These are phyloP conservation scores for Punctularia strigosozonata DNA, from an alignment of 768 basidiomycete genomes.

Conservation along the genomic window DNA sequence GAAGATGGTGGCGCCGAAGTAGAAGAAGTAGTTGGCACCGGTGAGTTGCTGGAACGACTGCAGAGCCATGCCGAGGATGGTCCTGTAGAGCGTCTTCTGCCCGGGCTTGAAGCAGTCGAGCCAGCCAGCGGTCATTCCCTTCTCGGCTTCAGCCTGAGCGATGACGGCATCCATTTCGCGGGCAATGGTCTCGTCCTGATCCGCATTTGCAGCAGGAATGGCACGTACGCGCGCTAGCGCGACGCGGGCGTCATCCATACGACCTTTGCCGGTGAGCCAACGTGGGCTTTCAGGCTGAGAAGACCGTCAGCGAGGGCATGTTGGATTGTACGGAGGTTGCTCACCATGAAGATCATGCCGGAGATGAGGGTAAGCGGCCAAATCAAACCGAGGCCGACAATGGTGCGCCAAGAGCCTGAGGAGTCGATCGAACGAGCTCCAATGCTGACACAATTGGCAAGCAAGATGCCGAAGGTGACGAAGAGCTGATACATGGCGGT, in stretches of 20 bases:
- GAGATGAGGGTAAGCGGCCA: slow-evolving; percentile 49
- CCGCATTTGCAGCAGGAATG: slow-evolving; percentile 1
- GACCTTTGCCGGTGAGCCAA: slow-evolving; percentile 36
- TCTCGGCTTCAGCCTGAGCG: slow-evolving; percentile 37
- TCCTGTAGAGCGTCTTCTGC: slow-evolving; percentile 53
- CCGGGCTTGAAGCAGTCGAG: slow-evolving; percentile 48
- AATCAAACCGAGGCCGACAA: slow-evolving; percentile 47
- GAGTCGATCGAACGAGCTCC: slow-evolving; percentile 40
- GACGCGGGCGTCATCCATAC: no score
- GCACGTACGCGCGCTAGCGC: no score
- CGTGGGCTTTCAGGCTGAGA: slow-evolving; percentile 9
- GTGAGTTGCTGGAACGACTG: slow-evolving; percentile 68
- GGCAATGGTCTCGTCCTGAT: background rate
- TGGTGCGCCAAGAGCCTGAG: slow-evolving; percentile 47
- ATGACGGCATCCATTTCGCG: slow-evolving; percentile 41
- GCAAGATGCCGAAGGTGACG: slow-evolving; percentile 60
- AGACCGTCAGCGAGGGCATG: background rate
- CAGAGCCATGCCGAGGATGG: slow-evolving; percentile 49
- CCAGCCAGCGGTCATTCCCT: slow-evolving; percentile 39
- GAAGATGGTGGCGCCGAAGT: slow-evolving; percentile 55
- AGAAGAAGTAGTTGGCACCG: slow-evolving; percentile 61
- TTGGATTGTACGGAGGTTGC: slow-evolving; percentile 30
- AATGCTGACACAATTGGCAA: slow-evolving; percentile 31
- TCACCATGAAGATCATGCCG: slow-evolving; percentile 63
- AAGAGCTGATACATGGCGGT: slow-evolving; percentile 38